Conservation (phyloP, 495 filamentous ascomycete genomes). For the Letharia lupina region DNA sequence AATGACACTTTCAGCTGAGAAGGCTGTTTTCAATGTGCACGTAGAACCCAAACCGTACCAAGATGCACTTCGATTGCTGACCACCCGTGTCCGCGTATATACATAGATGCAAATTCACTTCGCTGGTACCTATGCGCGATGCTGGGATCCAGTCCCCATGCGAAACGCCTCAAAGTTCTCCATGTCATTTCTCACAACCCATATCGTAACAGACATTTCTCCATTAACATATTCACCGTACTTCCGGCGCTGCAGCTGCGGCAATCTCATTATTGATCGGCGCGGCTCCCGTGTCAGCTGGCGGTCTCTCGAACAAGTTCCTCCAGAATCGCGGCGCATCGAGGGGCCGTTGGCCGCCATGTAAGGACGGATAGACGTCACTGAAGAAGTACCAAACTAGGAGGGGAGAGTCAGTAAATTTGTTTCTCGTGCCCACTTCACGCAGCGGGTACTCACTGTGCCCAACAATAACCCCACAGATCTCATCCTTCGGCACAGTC, state of each 20-base stretch:
- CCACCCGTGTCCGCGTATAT: neutral
- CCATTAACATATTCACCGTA: slow-evolving; percentile 9
- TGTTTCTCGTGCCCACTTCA: neutral
- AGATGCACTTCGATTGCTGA: neutral
- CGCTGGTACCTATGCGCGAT: neutral
- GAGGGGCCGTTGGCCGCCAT: slow-evolving; percentile 74
- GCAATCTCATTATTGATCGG: slow-evolving; percentile 28
- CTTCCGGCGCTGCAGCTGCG: slow-evolving; percentile 25
- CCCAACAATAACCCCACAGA: slow-evolving; percentile 85
- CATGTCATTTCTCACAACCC: neutral
- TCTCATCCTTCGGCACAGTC: slow-evolving; percentile 85
- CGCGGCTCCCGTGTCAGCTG: slow-evolving; percentile 25
- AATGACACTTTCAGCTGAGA: neutral
- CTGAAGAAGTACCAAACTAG: slow-evolving; percentile 94
- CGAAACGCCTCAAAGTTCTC: slow-evolving; percentile 8
- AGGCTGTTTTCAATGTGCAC: neutral
- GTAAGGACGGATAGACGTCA: slow-evolving; percentile 88
- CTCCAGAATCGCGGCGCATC: slow-evolving; percentile 92
- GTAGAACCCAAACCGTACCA: neutral
- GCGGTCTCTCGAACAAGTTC: slow-evolving; percentile 60
- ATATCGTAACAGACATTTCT: slow-evolving; percentile 3
- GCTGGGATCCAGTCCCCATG: neutral
- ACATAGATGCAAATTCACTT: neutral
- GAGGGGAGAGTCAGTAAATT: slow-evolving; percentile 12
- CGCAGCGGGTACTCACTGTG: slow-evolving; percentile 46